Base-by-base conservation (phyloP, 345 rosid genomes). In the Erysimum cheiranthoides region DNA sequence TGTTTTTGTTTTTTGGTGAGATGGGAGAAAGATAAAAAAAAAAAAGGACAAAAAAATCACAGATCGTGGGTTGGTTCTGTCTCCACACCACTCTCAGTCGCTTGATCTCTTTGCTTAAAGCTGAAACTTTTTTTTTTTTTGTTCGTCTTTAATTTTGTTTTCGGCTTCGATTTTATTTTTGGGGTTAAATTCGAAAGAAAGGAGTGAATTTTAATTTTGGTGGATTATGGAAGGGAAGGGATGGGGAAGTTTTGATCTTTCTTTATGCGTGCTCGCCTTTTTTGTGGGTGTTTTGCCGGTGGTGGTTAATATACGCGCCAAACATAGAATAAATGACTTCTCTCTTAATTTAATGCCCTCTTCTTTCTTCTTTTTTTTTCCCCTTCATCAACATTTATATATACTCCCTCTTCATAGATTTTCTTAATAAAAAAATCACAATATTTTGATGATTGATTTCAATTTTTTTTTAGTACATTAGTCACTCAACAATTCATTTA, bases 231-330 rank as follows among this genome's bases (percentile, higher is more conserved):
- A 25, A 47, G 62, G 31, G 78, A 16, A 27, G 46, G 32, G 46
- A 73, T 62, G 56, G 81, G 39, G 71, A 61, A 6, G 82, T 75
- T 71, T 82, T 78, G 83, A 76, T 84, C 80, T 79, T 62, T 78
- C 80, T 84, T 61, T 46, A 49, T 59, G 58, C 42, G 36, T 63
- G 51, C 25, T 77, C 77, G 72, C 66, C 64, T 46, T 71, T 78
- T 83, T 77, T 61, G 40, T 77, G 78, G 68, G 68, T 64, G 70
- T 62, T 65, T 66, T 75, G 73, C 71, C 63, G 73, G 71, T 50
- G 81, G 75, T 83, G 81, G 88, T 80, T 82, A 81, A 74, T 78
- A 71, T 81, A 89, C 90, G 88, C 92, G 89, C 96, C 93, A 89
- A 87, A 85, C 69, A 50, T 65, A 57, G 73, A 40, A 57, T 31